A percentile compares a stretch with the other conserved stretches of the same genome.
Conservation (phyloP, 441 rosid species). For the Pelargonium cotyledonis region DNA sequence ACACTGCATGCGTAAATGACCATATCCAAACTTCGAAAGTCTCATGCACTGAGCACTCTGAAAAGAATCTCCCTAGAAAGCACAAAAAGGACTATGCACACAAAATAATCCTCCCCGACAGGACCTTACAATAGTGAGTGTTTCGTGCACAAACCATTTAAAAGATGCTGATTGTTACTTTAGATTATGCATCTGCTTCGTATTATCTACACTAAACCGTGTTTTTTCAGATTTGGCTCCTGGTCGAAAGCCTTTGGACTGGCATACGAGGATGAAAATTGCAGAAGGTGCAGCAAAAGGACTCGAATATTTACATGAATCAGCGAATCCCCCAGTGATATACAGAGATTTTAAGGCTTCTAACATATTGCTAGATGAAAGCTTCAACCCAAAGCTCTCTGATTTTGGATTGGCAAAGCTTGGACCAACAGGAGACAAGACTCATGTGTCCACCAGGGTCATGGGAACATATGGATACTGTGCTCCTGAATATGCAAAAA, state of each 20-base stretch:
- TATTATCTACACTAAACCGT: too few species aligned
- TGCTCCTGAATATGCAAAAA: constrained; percentile 84
- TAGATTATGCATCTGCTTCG: too few species aligned
- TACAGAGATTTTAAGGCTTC: constrained; percentile 94
- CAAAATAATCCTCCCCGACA: too few species aligned
- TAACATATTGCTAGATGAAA: constrained; percentile 59
- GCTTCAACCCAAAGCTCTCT: constrained; percentile 80
- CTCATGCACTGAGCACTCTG: too few species aligned
- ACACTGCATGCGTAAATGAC: too few species aligned
- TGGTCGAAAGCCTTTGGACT: constrained; percentile 52
- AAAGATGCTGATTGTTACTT: too few species aligned
- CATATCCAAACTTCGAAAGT: too few species aligned
- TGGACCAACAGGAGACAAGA: constrained; percentile 77
- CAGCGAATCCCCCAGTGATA: constrained; percentile 80
- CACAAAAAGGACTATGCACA: too few species aligned
- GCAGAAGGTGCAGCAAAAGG: constrained; percentile 89
- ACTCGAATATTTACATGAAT: constrained; percentile 84
- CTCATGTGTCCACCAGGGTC: constrained; percentile 91
- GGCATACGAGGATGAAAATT: constrained; percentile 81
- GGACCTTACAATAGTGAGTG: too few species aligned
- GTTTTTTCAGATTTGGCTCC: constrained; percentile 39
- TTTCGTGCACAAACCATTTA: too few species aligned
- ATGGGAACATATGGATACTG: constrained; percentile 98
- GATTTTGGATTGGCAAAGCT: constrained; percentile 96
- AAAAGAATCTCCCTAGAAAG: too few species aligned